A percentile compares a stretch with the other conserved stretches of the same genome.
Conservation (phyloP, 1,284 basidiomycete species). For the Prillingera fragicola region DNA sequence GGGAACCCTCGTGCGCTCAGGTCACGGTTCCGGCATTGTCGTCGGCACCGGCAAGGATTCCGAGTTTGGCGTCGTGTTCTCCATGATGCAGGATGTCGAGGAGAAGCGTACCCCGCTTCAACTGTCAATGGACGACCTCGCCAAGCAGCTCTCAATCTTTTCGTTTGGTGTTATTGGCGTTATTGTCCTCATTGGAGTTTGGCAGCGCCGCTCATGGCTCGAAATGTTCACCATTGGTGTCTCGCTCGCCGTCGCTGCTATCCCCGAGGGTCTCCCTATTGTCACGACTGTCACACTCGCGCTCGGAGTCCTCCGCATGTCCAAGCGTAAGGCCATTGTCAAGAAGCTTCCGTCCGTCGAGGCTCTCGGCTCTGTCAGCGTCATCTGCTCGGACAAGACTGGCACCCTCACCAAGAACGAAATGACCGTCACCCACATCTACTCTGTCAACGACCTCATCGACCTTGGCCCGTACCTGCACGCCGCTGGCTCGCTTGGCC, state of each 20-base stretch:
- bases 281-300: constrained; percentile 96
- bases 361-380: constrained; percentile 85
- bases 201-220: constrained; percentile 82
- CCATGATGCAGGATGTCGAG: constrained; percentile 96
- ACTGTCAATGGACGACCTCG: constrained; percentile 92
- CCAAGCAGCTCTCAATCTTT: constrained; percentile 80
- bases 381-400: constrained; percentile 97
- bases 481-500: constrained; percentile 50
- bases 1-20: constrained; percentile 88
- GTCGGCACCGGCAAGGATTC: constrained; percentile 84
- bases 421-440: constrained; percentile 85
- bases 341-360: constrained; percentile 96
- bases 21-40: constrained; percentile 79
- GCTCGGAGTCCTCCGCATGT: constrained; percentile 88
- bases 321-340: constrained; percentile 88
- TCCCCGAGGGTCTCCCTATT: constrained; percentile 93
- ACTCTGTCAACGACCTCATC: constrained; percentile 75
- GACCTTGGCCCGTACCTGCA: constrained; percentile 57
- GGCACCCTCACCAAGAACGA: constrained; percentile 95
- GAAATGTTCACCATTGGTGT: constrained; percentile 99
- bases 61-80: constrained; percentile 94
- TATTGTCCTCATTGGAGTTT: constrained; percentile 84
- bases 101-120: constrained; percentile 92
- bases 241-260: constrained; percentile 92
- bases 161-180: constrained; percentile 90